These are phyloP conservation scores for Blastomyces gilchristii DNA, from an alignment of 2,329 filamentous ascomycete genomes.

Conservation along the genomic window DNA sequence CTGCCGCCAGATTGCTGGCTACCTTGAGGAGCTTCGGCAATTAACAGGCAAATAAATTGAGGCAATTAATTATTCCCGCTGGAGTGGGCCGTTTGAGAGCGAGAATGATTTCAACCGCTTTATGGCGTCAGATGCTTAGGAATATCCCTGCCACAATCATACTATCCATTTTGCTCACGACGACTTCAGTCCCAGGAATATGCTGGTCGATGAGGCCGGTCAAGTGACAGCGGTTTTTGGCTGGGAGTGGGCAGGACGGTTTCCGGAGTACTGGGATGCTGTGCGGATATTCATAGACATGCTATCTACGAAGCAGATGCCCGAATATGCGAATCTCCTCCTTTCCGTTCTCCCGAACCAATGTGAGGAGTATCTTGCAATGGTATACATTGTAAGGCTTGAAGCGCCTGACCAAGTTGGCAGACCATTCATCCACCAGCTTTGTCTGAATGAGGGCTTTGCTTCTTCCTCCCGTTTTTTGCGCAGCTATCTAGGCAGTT, in stretches of 20 bases:
- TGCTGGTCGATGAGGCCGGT: conserved; percentile 13
- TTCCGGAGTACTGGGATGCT: conserved; percentile 12
- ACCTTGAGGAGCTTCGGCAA: neutral
- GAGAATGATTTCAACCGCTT: conserved; percentile 10
- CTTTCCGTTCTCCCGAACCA: neutral
- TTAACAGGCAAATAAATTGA: conserved; percentile 8
- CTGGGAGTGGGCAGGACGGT: conserved; percentile 18
- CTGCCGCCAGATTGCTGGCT: neutral
- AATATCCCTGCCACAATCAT: neutral
- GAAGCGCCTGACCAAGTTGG: neutral
- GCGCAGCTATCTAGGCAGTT: too few species aligned
- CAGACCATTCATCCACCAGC: neutral
- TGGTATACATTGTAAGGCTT: neutral
- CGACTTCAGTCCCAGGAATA: conserved; percentile 12
- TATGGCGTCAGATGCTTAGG: neutral
- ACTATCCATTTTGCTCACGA: conserved; percentile 12
- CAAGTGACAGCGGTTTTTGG: conserved; percentile 16
- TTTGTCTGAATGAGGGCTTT: neutral
- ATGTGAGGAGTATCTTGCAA: neutral
- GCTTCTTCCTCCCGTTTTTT: neutral
- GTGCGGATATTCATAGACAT: conserved; percentile 4
- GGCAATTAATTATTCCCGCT: neutral
- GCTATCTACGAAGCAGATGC: neutral
- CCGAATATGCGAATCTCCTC: neutral
- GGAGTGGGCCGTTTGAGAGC: conserved; percentile 2